A percentile compares a stretch with the other conserved stretches of the same genome.
These are phyloP conservation scores for Trypanosomatidae sp. DNA, from an alignment of 208 protist genomes.

Conservation along the genomic window DNA sequence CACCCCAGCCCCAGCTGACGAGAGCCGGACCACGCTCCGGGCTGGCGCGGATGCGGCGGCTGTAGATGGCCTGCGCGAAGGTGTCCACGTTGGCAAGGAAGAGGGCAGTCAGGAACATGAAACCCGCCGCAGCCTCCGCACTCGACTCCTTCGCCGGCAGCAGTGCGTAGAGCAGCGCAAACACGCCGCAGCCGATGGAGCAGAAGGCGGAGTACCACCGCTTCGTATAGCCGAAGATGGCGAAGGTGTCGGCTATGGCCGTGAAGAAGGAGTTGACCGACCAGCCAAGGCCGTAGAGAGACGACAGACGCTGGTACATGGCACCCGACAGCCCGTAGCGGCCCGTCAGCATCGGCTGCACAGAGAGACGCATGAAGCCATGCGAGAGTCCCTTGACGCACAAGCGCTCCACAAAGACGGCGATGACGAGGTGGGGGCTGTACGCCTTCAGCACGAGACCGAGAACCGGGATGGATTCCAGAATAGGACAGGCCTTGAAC, in stretches of 20 bases:
- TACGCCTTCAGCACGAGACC: background rate
- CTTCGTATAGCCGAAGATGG: slow-evolving; percentile 71
- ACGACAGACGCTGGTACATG: slow-evolving; percentile 58
- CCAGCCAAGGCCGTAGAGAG: slow-evolving; percentile 52
- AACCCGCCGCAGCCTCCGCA: slow-evolving; percentile 31
- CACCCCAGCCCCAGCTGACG: slow-evolving; percentile 61
- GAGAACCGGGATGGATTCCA: slow-evolving; percentile 13
- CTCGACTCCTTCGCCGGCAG: slow-evolving; percentile 39
- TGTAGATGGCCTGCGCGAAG: slow-evolving; percentile 31
- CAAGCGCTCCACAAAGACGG: slow-evolving; percentile 46
- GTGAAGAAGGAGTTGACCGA: slow-evolving; percentile 67
- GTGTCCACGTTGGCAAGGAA: slow-evolving; percentile 64
- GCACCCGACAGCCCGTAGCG: slow-evolving; percentile 36
- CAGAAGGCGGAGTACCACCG: slow-evolving; percentile 68
- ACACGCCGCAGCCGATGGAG: slow-evolving; percentile 39
- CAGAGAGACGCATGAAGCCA: slow-evolving; percentile 41
- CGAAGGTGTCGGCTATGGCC: slow-evolving; percentile 60
- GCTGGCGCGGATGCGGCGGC: no score
- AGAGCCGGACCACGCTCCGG: slow-evolving; percentile 1
- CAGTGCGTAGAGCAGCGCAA: slow-evolving; percentile 47
- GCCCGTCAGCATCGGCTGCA: slow-evolving; percentile 51
- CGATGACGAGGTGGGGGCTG: background rate
- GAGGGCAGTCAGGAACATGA: slow-evolving; percentile 59
- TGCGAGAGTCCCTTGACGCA: slow-evolving; percentile 56
- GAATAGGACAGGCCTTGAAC: no score